These are phyloP conservation scores for Penicillium riverlandense DNA, from an alignment of 495 filamentous ascomycete genomes.

Conservation along the genomic window DNA sequence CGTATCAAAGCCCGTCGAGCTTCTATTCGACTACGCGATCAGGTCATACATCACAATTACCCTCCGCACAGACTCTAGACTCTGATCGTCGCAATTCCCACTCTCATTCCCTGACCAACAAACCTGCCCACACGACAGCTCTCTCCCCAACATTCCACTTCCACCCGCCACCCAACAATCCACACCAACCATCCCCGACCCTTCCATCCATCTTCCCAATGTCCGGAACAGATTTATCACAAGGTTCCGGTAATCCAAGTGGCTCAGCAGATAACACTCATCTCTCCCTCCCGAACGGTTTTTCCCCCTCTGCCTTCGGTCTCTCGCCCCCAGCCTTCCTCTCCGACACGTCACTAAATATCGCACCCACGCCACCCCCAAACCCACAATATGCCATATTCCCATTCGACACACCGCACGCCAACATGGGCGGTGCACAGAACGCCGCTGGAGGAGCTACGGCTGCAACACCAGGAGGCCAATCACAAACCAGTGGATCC, in stretches of 20 bases:
- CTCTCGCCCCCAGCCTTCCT: conserved; percentile 27
- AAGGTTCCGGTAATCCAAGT: background rate
- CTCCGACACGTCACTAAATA: conserved; percentile 17
- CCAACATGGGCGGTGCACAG: conserved; percentile 2
- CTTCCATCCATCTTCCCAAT: conserved; percentile 21
- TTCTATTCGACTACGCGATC: conserved; percentile 8
- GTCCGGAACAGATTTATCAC: conserved; percentile 4
- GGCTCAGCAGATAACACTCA: conserved; percentile 4
- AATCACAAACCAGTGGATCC: conserved; percentile 28
- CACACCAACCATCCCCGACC: conserved; percentile 7
- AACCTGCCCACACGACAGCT: background rate
- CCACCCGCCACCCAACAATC: conserved; percentile 4
- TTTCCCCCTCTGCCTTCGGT: conserved; percentile 26
- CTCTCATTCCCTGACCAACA: background rate
- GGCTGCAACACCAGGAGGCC: conserved; percentile 29
- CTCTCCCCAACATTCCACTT: conserved; percentile 16
- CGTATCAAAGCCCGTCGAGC: conserved; percentile 4
- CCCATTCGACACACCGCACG: conserved; percentile 27
- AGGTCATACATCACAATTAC: conserved; percentile 4
- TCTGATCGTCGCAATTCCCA: conserved; percentile 8
- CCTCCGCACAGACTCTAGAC: conserved; percentile 7
- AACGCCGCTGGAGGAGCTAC: background rate
- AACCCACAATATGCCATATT: conserved; percentile 39
- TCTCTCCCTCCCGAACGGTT: conserved; percentile 14
- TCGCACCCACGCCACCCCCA: conserved; percentile 26